A percentile compares a stretch with the other conserved stretches of the same genome.
These are phyloP conservation scores for Diplodia sapinea DNA, from an alignment of 2,329 filamentous ascomycete species.

Conservation along the genomic window DNA sequence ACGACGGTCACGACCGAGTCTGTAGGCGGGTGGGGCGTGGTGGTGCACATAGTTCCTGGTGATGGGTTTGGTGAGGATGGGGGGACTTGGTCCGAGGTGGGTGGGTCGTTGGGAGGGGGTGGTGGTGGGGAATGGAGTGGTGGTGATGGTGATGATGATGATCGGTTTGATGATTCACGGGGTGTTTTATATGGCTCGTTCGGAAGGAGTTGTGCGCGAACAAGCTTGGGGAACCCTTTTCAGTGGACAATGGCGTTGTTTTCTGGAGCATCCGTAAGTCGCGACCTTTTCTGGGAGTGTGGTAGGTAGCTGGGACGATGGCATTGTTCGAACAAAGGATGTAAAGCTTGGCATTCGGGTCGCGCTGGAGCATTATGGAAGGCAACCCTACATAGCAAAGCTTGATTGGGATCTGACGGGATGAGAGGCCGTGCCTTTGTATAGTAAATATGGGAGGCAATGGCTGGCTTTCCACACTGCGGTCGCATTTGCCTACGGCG, in stretches of 20 bases:
- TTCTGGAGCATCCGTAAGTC: not conserved
- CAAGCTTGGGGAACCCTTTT: accelerated
- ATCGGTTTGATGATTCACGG: not conserved
- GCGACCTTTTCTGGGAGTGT: not conserved
- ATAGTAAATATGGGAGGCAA: not conserved
- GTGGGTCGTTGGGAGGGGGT: not conserved
- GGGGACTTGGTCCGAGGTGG: no score
- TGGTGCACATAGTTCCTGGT: no score
- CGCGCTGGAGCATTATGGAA: not conserved
- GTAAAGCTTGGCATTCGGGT: not conserved
- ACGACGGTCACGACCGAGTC: no score
- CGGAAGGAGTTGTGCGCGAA: not conserved
- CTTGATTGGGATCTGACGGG: not conserved
- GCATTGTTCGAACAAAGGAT: not conserved
- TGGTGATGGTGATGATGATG: not conserved
- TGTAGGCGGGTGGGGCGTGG: no score
- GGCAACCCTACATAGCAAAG: not conserved
- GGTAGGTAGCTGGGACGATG: not conserved
- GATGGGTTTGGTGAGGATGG: no score
- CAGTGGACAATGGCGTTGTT: not conserved
- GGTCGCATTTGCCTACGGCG: not conserved
- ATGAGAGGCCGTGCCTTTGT: not conserved
- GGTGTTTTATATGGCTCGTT: not conserved
- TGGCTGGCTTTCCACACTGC: not conserved
- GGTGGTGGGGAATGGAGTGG: no score